Evolutionary conservation across 352 stramenopile genomes (phyloP).

Genomic region (Plasmopara halstedii): DNA sequence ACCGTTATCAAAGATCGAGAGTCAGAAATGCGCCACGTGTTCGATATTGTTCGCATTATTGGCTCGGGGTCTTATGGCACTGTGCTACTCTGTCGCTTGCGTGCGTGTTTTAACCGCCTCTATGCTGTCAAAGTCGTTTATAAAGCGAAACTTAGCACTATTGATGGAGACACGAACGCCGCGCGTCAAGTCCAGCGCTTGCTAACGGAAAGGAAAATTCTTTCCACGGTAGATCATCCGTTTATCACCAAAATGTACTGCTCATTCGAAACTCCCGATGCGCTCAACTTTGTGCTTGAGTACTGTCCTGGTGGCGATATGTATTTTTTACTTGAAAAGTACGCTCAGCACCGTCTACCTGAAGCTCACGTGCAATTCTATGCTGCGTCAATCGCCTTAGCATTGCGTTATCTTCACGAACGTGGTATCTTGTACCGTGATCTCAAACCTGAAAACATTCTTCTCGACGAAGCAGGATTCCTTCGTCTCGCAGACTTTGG

Average conservation of each 20-base stretch:
- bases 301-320: slow-evolving; percentile 96
- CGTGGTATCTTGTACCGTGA: slow-evolving; percentile 82
- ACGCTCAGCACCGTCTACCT: slow-evolving; percentile 88
- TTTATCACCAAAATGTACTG: slow-evolving; percentile 97
- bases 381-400: slow-evolving; percentile 93
- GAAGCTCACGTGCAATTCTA: slow-evolving; percentile 94
- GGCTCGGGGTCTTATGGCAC: slow-evolving; percentile 73
- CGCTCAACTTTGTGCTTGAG: slow-evolving; percentile 98
- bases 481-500: slow-evolving; percentile 78
- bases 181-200: slow-evolving; percentile 60
- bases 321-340: slow-evolving; percentile 90
- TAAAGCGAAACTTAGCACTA: slow-evolving; percentile 50
- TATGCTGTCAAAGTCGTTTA: slow-evolving; percentile 74
- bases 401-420: slow-evolving; percentile 86
- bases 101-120: slow-evolving; percentile 28
- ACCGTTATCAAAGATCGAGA: slow-evolving; percentile 10
- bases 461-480: slow-evolving; percentile 88
- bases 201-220: slow-evolving; percentile 96
- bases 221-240: slow-evolving; percentile 91
- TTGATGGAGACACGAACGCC: slow-evolving; percentile 21
- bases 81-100: slow-evolving; percentile 54
- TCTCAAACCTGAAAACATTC: slow-evolving; percentile 89
- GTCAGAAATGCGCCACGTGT: slow-evolving; percentile 31
- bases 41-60: slow-evolving; percentile 70
- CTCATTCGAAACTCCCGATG: slow-evolving; percentile 87